Conservation (phyloP, 2,329 filamentous ascomycete species). For the Blumeria hordei region DNA sequence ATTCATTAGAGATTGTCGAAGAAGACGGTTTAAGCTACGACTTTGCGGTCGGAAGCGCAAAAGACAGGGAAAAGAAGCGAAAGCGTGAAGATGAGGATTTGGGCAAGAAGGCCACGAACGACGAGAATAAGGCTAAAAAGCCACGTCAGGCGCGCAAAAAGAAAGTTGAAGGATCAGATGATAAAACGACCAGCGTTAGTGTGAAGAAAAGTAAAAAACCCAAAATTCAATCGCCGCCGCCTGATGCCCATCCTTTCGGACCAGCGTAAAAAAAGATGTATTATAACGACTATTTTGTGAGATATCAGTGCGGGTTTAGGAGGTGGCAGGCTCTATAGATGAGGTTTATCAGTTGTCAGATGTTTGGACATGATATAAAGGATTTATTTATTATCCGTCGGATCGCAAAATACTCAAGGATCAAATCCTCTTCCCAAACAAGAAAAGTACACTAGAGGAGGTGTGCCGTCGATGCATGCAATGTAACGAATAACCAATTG, state of each 20-base stretch:
- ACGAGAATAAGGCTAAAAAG: constrained; percentile 11
- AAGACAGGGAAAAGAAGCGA: constrained; percentile 16
- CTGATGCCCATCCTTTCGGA: constrained; percentile 6
- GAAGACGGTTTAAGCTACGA: constrained; percentile 16
- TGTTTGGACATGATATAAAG: no score
- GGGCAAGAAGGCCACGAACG: constrained; percentile 24
- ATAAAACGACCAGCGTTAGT: constrained; percentile 15
- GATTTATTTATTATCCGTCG: no score
- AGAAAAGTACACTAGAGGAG: no score
- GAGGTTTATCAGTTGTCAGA: no score
- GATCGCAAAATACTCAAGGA: no score
- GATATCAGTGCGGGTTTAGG: no score
- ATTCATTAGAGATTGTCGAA: constrained; percentile 16
- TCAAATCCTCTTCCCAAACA: no score
- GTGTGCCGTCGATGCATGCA: no score
- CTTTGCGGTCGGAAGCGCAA: constrained; percentile 8
- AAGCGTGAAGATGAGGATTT: constrained; percentile 25
- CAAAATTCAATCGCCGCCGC: constrained; percentile 15
- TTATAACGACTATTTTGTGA: not conserved
- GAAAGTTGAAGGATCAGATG: constrained; percentile 7
- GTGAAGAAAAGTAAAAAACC: constrained; percentile 30
- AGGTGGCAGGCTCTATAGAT: no score
- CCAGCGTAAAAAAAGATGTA: constrained; percentile 1
- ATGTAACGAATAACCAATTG: not conserved
- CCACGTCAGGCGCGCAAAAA: constrained; percentile 9